A percentile compares a stretch with the other conserved stretches of the same genome.
Evolutionary conservation across 495 filamentous ascomycete species (phyloP).

Genomic region (Hypoxylon cercidicola): DNA sequence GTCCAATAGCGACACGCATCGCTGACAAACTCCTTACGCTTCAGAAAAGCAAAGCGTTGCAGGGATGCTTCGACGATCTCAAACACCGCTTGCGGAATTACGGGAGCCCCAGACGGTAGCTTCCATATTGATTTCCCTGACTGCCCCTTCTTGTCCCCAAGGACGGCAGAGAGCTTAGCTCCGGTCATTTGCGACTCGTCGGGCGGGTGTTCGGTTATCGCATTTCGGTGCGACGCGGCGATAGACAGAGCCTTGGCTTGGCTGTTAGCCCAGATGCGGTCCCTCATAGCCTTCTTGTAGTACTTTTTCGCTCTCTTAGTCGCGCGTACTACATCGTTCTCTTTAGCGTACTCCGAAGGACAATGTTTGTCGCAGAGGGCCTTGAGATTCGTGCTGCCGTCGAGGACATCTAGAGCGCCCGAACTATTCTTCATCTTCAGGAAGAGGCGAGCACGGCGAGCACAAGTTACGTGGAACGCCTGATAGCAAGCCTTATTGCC

Average conservation of each 20-base stretch:
- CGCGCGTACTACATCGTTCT: constrained; percentile 73
- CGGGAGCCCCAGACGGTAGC: constrained; percentile 91
- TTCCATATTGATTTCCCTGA: constrained; percentile 84
- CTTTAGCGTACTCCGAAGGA: constrained; percentile 85
- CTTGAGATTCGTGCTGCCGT: constrained; percentile 85
- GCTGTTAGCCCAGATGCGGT: constrained; percentile 88
- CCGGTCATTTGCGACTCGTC: constrained; percentile 66
- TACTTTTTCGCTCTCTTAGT: constrained; percentile 70
- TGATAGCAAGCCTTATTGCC: constrained; percentile 96
- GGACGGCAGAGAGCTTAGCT: constrained; percentile 64
- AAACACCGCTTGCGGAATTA: constrained; percentile 87
- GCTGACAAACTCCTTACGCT: constrained; percentile 88
- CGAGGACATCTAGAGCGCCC: constrained; percentile 79
- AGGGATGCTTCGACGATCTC: constrained; percentile 83
- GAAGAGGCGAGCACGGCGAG: constrained; percentile 85
- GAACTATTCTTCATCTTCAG: constrained; percentile 96
- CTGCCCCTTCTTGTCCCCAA: constrained; percentile 75
- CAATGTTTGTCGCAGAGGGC: constrained; percentile 98
- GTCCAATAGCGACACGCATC: constrained; percentile 98
- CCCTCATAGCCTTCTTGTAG: constrained; percentile 87
- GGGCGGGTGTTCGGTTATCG: constrained; percentile 65
- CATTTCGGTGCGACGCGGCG: constrained; percentile 70
- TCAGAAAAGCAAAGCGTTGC: constrained; percentile 80
- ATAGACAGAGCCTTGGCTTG: constrained; percentile 86
- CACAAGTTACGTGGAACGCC: constrained; percentile 99